Evolutionary conservation across 768 basidiomycete genomes (phyloP).

Genomic region (Chalciporus chontae): DNA sequence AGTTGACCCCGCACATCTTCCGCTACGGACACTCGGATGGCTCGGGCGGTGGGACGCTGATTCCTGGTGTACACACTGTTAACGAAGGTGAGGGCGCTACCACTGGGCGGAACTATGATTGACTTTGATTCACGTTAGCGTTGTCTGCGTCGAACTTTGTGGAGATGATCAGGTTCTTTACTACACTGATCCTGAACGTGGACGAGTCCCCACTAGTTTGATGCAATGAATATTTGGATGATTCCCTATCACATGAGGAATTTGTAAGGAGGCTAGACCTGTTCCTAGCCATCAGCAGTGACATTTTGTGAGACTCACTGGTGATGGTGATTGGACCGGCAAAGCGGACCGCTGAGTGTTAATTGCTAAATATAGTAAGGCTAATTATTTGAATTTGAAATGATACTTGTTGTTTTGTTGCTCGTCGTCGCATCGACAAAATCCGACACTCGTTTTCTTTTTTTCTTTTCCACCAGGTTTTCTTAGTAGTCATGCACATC

Average conservation of each 20-base stretch:
- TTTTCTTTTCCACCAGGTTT: slow-evolving; percentile 6
- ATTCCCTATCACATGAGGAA: no score
- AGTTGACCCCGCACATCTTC: slow-evolving; percentile 56
- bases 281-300: no score
- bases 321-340: no score
- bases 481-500: slow-evolving; percentile 38
- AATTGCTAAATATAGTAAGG: no score
- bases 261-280: no score
- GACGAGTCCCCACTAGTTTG: slow-evolving; percentile 45
- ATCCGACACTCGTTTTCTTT: background rate
- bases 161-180: slow-evolving; percentile 66
- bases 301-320: no score
- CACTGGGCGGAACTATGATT: background rate
- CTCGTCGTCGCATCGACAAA: background rate
- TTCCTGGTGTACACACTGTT: slow-evolving; percentile 59
- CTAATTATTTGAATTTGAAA: no score
- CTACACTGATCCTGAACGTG: slow-evolving; percentile 60
- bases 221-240: no score
- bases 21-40: slow-evolving; percentile 48
- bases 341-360: no score
- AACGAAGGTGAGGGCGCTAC: slow-evolving; percentile 53
- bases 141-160: slow-evolving; percentile 49
- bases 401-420: background rate
- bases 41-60: slow-evolving; percentile 27
- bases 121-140: slow-evolving; percentile 31